A percentile compares a stretch with the other conserved stretches of the same genome.
Evolutionary conservation across 177 flowering plant species (phyloP).

Genomic region (Vitis hybrid): DNA sequence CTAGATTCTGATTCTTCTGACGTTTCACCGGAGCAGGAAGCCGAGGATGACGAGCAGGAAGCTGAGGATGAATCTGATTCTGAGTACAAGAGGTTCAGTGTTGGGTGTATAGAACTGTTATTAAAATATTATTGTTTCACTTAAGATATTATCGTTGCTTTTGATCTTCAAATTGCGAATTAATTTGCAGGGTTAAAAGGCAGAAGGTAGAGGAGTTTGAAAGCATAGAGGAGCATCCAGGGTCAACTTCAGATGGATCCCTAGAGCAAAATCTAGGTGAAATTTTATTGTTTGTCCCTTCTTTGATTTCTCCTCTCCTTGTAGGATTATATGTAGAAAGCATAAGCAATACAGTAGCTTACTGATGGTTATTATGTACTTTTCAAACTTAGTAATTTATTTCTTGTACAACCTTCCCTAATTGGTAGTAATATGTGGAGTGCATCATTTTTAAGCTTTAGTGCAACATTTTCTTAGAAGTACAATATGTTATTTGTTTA

Average conservation of each 20-base stretch:
- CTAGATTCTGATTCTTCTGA: conserved; percentile 37
- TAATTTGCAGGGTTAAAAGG: conserved; percentile 46
- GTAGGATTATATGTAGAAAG: not conserved
- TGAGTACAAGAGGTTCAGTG: conserved; percentile 30
- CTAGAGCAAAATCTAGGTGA: conserved; percentile 21
- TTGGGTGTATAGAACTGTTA: not conserved
- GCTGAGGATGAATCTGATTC: conserved; percentile 6
- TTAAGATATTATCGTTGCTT: too few species aligned
- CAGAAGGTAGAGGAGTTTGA: conserved; percentile 36
- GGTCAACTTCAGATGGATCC: conserved; percentile 22
- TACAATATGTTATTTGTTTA: too few species aligned
- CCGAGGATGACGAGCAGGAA: conserved; percentile 16
- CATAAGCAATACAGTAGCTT: too few species aligned
- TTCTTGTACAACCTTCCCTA: too few species aligned
- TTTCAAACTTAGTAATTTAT: too few species aligned
- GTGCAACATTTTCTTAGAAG: too few species aligned
- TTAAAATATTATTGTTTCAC: too few species aligned
- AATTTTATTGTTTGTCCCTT: not conserved
- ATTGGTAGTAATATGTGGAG: too few species aligned
- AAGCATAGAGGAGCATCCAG: conserved; percentile 19
- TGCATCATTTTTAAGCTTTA: too few species aligned
- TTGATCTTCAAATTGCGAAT: not conserved
- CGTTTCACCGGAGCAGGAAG: conserved; percentile 25
- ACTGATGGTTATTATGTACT: too few species aligned
- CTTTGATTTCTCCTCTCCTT: not conserved